Conservation (phyloP, 2,329 filamentous ascomycete species). For the Pseudocercospora macadamiae region DNA sequence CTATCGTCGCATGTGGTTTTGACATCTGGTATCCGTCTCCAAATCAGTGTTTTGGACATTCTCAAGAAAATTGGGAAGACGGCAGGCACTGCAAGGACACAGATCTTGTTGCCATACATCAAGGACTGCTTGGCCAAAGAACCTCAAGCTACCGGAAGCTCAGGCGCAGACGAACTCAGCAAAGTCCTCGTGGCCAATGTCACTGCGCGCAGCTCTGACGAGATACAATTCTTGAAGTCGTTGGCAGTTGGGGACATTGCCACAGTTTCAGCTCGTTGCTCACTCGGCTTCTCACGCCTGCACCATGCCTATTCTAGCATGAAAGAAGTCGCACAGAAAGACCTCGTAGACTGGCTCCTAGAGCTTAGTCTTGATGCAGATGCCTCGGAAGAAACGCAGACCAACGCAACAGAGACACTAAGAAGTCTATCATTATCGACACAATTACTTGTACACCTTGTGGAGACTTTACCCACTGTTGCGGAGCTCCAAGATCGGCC, state of each 20-base stretch:
- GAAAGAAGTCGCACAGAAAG: slow-evolving; percentile 64
- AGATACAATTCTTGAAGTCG: slow-evolving; percentile 57
- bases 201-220: slow-evolving; percentile 60
- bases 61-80: slow-evolving; percentile 73
- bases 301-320: slow-evolving; percentile 72
- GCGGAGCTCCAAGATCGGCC: slow-evolving; percentile 71
- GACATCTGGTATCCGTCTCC: slow-evolving; percentile 70
- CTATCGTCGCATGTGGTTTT: slow-evolving; percentile 71
- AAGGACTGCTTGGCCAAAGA: slow-evolving; percentile 67
- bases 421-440: slow-evolving; percentile 74
- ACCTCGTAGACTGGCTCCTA: slow-evolving; percentile 62
- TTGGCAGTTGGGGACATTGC: slow-evolving; percentile 51
- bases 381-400: slow-evolving; percentile 43
- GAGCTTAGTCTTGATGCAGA: slow-evolving; percentile 55
- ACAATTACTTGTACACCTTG: slow-evolving; percentile 69
- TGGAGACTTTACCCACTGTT: slow-evolving; percentile 74
- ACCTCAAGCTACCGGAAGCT: slow-evolving; percentile 52
- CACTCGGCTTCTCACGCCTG: slow-evolving; percentile 70
- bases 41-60: slow-evolving; percentile 70
- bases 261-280: slow-evolving; percentile 52
- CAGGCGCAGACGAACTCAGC: slow-evolving; percentile 52
- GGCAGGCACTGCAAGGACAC: slow-evolving; percentile 68
- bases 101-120: slow-evolving; percentile 75
- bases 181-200: slow-evolving; percentile 57
- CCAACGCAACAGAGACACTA: slow-evolving; percentile 71